These are phyloP conservation scores for Volutella citrinella DNA, from an alignment of 2,329 filamentous ascomycete genomes.

Conservation along the genomic window DNA sequence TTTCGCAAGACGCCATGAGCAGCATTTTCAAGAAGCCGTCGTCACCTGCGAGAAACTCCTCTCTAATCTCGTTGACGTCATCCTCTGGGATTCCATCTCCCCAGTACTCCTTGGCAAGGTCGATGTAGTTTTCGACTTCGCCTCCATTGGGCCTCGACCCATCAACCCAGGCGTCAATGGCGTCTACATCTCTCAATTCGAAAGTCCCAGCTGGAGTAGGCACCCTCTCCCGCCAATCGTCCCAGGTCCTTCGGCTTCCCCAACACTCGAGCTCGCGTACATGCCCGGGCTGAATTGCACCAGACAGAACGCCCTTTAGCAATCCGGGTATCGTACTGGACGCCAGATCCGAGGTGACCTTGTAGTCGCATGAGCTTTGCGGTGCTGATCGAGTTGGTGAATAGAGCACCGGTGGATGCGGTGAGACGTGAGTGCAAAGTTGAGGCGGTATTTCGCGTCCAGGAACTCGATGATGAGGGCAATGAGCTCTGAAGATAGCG, in stretches of 20 bases:
- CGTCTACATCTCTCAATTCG: not conserved
- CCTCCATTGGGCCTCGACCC: not conserved
- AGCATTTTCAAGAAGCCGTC: slow-evolving; percentile 16
- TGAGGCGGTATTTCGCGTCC: not conserved
- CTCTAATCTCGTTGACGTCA: not conserved
- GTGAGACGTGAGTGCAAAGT: slow-evolving; percentile 10
- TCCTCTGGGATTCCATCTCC: not conserved
- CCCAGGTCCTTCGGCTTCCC: slow-evolving; percentile 11
- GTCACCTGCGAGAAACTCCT: slow-evolving; percentile 1
- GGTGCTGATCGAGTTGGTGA: slow-evolving; percentile 4
- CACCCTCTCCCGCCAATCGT: slow-evolving; percentile 12
- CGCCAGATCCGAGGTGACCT: slow-evolving; percentile 5
- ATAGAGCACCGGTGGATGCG: slow-evolving; percentile 3
- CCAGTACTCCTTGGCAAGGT: slow-evolving; percentile 1
- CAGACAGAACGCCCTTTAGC: not conserved
- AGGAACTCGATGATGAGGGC: slow-evolving; percentile 1
- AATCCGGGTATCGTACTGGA: slow-evolving; percentile 1
- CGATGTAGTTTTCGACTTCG: slow-evolving; percentile 1
- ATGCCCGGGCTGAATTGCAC: slow-evolving; percentile 8
- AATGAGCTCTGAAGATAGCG: slow-evolving; percentile 10
- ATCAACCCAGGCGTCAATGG: not conserved
- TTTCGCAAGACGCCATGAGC: slow-evolving; percentile 13
- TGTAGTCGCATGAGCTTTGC: slow-evolving; percentile 3
- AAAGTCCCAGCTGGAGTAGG: not conserved
- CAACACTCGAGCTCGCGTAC: slow-evolving; percentile 16